Percentiles rank a stretch among this genome's conserved stretches.
Conservation (phyloP, 805 yeast species). For the Schizosaccharomyces japonicus region DNA sequence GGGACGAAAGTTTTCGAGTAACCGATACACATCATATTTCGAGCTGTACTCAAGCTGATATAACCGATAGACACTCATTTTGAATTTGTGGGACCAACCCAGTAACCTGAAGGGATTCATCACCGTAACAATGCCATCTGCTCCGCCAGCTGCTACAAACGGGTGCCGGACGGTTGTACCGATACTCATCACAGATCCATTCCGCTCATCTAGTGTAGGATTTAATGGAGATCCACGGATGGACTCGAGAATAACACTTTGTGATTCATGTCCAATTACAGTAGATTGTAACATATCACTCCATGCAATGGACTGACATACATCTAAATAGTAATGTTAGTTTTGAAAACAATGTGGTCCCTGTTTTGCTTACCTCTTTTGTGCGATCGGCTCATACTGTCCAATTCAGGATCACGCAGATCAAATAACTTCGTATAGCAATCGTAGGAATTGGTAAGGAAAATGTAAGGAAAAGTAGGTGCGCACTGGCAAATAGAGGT, state of each 20-base stretch:
- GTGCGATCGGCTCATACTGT: background rate
- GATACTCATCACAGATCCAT: conserved; percentile 1
- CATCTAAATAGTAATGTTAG: background rate
- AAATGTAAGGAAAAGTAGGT: background rate
- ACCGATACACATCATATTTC: background rate
- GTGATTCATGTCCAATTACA: background rate
- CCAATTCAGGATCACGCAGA: background rate
- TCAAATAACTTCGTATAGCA: background rate
- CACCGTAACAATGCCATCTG: background rate
- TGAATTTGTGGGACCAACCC: background rate
- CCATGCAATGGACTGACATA: conserved; percentile 1
- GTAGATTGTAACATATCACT: background rate
- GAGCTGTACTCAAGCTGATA: background rate
- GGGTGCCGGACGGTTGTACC: background rate
- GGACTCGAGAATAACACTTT: background rate
- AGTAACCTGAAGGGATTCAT: background rate
- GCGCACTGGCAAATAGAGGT: background rate
- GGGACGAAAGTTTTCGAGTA: background rate
- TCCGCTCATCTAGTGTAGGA: background rate
- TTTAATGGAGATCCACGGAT: background rate
- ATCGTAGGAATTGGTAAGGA: background rate
- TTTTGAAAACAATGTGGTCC: background rate
- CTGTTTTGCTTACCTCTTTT: background rate
- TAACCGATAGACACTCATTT: background rate
- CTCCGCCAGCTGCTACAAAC: background rate